Evolutionary conservation across 306 rosid species (phyloP).

Genomic region (Fragaria iinumae): DNA sequence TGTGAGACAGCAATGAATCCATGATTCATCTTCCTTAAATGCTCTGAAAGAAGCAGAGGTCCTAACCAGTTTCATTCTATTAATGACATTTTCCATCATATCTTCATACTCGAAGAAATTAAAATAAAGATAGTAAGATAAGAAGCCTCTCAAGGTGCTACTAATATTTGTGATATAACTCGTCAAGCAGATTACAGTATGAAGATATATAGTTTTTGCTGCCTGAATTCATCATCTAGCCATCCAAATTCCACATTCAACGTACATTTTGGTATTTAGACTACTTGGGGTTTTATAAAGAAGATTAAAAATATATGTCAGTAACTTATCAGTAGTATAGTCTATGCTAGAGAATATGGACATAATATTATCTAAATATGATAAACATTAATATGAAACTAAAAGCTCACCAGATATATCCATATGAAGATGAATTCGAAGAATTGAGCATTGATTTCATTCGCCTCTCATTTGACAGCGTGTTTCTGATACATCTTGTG

Average conservation of each 20-base stretch:
- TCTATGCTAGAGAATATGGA: conserved; percentile 8
- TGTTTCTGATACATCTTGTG: conserved; percentile 46
- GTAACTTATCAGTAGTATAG: conserved; percentile 1
- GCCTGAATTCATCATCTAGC: neutral
- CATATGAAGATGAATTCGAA: conserved; percentile 35
- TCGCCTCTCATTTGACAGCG: conserved; percentile 34
- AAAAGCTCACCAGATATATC: conserved; percentile 37
- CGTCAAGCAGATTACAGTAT: neutral
- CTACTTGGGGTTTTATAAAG: conserved; percentile 13
- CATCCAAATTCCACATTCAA: too few relatives aligned
- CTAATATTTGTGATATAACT: too few relatives aligned
- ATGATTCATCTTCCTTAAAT: neutral
- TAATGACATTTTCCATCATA: too few relatives aligned
- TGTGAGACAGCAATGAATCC: neutral
- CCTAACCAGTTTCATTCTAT: too few relatives aligned
- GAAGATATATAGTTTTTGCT: neutral
- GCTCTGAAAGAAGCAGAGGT: too few relatives aligned
- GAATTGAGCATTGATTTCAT: conserved; percentile 48
- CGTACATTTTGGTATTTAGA: neutral
- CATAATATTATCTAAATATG: conserved; percentile 4
- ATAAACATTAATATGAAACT: neutral
- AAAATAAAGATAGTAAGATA: too few relatives aligned
- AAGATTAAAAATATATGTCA: conserved; percentile 7
- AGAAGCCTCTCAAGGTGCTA: too few relatives aligned
- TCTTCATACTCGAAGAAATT: too few relatives aligned